Percentiles rank a stretch among this genome's conserved stretches.
These are phyloP conservation scores for Tribonema minus DNA, from an alignment of 108 stramenopile genomes.

Conservation along the genomic window DNA sequence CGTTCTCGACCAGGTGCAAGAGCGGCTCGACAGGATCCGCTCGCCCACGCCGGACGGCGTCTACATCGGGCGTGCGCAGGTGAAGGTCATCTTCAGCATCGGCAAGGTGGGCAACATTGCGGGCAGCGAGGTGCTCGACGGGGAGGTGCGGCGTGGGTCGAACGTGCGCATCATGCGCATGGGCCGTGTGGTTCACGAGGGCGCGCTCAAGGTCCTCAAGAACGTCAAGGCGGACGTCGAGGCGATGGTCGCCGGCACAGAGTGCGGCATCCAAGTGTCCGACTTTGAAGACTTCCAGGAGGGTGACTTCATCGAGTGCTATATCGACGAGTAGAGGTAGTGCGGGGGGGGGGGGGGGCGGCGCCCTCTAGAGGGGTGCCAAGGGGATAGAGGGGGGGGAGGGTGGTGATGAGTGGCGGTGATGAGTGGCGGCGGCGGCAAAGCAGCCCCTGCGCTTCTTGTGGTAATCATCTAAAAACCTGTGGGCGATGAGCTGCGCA, in stretches of 20 bases:
- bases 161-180: constrained; percentile 27
- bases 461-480: no score
- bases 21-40: constrained; percentile 75
- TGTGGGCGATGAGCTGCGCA: no score
- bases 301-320: constrained; percentile 92
- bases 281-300: constrained; percentile 82
- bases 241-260: constrained; percentile 73
- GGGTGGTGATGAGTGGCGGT: no score
- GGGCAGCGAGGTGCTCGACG: constrained; percentile 42
- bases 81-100: constrained; percentile 92
- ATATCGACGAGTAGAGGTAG: constrained; percentile 68
- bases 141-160: constrained; percentile 5
- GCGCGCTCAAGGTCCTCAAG: constrained; percentile 46
- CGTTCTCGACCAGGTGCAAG: constrained; percentile 85
- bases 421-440: no score
- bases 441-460: no score
- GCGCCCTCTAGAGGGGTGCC: no score
- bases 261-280: constrained; percentile 82
- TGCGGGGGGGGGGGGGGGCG: no score
- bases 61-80: constrained; percentile 75
- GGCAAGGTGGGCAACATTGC: constrained; percentile 75
- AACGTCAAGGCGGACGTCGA: no score
- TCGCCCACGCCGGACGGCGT: constrained; percentile 78
- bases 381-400: no score
- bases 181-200: constrained; percentile 23